Conservation (phyloP, 1,284 basidiomycete species). For the Neonothopanus nambi region DNA sequence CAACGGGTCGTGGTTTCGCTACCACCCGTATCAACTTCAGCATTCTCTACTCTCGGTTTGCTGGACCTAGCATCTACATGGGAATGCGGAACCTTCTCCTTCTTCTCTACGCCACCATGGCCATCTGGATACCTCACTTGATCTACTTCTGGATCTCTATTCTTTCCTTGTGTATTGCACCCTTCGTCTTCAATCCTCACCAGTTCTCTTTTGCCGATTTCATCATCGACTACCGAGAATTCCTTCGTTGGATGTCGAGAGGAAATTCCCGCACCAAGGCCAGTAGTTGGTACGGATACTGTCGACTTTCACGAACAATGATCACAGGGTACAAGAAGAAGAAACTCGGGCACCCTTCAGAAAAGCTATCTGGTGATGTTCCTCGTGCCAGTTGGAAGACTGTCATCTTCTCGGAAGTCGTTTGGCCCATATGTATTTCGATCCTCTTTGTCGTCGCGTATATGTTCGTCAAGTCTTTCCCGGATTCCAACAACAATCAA, state of each 20-base stretch:
- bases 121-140: conserved; percentile 90
- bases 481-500: conserved; percentile 55
- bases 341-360: conserved; percentile 92
- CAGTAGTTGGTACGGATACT: conserved; percentile 98
- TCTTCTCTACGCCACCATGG: conserved; percentile 86
- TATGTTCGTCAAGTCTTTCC: conserved; percentile 90
- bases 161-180: conserved; percentile 88
- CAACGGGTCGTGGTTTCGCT: conserved; percentile 95
- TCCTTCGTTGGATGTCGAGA: conserved; percentile 96
- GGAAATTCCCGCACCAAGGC: conserved; percentile 94
- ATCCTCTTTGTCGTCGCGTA: conserved; percentile 84
- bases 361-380: conserved; percentile 90
- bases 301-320: conserved; percentile 90
- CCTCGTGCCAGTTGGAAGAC: conserved; percentile 87
- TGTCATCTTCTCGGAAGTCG: conserved; percentile 84
- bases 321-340: conserved; percentile 99
- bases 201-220: conserved; percentile 96
- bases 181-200: conserved; percentile 97
- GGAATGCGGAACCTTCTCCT: conserved; percentile 91
- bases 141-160: conserved; percentile 98
- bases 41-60: conserved; percentile 95
- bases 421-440: conserved; percentile 81
- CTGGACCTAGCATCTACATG: conserved; percentile 97
- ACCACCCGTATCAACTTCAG: conserved; percentile 93
- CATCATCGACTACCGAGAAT: conserved; percentile 97